A percentile compares a stretch with the other conserved stretches of the same genome.
Conservation (phyloP, 257 asterid species). For the Solanum medicagineum region DNA sequence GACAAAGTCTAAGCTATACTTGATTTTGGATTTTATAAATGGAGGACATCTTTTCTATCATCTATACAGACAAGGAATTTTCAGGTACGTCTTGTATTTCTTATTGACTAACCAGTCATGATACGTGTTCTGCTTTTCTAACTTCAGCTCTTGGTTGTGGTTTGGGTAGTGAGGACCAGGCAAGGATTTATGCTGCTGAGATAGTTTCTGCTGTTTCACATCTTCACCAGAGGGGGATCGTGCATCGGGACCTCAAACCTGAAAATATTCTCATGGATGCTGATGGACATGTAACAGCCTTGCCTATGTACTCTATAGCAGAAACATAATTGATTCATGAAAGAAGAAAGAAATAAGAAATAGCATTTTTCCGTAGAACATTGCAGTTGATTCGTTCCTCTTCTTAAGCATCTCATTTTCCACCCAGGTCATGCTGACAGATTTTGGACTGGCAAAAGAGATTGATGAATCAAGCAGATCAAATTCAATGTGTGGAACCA, state of each 20-base stretch:
- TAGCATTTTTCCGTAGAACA: background rate
- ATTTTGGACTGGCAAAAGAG: conserved; percentile 92
- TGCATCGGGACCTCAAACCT: conserved; percentile 92
- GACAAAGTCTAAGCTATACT: conserved; percentile 79
- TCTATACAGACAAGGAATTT: conserved; percentile 87
- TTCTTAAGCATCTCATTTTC: background rate
- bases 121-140: conserved; percentile 5
- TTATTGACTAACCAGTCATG: background rate
- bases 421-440: conserved; percentile 74
- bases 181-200: conserved; percentile 88
- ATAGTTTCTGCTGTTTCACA: conserved; percentile 93
- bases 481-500: conserved; percentile 86
- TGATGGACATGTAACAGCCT: conserved; percentile 77
- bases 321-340: conserved; percentile 3
- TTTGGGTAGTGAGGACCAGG: conserved; percentile 88
- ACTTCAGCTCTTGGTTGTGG: conserved; percentile 13
- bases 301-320: background rate
- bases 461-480: conserved; percentile 81
- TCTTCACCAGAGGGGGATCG: conserved; percentile 83
- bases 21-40: conserved; percentile 76
- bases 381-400: background rate
- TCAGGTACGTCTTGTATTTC: conserved; percentile 45
- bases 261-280: conserved; percentile 95
- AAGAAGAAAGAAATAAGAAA: background rate
- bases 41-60: conserved; percentile 98